Conservation (phyloP, 441 rosid species). For the Aquilaria agallochum region DNA sequence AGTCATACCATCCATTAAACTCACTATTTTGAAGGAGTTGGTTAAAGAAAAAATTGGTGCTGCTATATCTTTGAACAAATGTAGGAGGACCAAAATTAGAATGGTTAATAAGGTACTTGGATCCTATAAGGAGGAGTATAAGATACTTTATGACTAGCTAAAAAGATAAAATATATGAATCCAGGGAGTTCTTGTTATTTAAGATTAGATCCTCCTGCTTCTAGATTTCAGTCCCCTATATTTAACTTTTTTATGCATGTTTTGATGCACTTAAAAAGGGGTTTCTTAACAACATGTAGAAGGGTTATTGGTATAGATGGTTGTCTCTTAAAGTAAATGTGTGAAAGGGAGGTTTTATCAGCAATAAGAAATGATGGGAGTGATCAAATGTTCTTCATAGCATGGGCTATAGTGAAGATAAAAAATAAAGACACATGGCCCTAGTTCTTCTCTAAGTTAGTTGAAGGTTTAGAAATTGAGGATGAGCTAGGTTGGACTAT, state of each 20-base stretch:
- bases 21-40: too few species aligned
- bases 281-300: neutral
- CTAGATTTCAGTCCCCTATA: neutral
- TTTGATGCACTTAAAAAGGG: neutral
- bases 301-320: neutral
- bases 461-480: neutral
- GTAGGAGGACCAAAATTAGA: neutral
- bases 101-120: neutral
- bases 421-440: neutral
- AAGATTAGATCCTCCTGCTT: neutral
- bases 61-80: too few species aligned
- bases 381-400: neutral
- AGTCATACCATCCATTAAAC: too few species aligned
- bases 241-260: neutral
- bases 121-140: neutral
- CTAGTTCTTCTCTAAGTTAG: neutral
- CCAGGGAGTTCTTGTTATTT: too few species aligned
- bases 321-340: neutral
- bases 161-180: too few species aligned
- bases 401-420: neutral
- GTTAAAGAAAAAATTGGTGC: too few species aligned
- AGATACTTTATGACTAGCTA: neutral
- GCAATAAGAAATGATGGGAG: neutral
- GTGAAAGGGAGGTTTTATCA: neutral
- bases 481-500: neutral